phyloP scores from a whole-genome alignment of 805 yeast genomes.

The Yarrowia porcina region DNA sequence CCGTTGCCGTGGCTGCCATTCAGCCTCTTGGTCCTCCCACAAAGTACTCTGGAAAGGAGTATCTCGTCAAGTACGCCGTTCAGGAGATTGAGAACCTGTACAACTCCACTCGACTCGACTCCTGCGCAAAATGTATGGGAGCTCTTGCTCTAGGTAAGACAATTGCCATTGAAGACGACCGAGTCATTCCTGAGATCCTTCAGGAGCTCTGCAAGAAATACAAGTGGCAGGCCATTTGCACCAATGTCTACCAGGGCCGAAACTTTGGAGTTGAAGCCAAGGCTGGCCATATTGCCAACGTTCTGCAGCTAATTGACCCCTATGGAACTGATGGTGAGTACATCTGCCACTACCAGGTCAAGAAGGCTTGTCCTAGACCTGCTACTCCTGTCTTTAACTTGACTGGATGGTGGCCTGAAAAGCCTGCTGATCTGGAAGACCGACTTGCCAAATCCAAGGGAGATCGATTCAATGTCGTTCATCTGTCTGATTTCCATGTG shows the following conservation, averaged over 20 bases:
- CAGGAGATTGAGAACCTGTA: slow-evolving; percentile 22
- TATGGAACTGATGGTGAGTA: slow-evolving; percentile 54
- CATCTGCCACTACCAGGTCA: slow-evolving; percentile 54
- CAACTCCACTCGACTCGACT: slow-evolving; percentile 21
- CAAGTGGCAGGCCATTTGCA: slow-evolving; percentile 16
- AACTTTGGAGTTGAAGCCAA: slow-evolving; percentile 14
- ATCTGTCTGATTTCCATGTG: slow-evolving; percentile 63
- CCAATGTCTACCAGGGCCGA: slow-evolving; percentile 17
- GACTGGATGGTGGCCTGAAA: slow-evolving; percentile 46
- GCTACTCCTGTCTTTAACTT: slow-evolving; percentile 49
- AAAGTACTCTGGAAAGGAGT: background rate
- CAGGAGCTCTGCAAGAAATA: slow-evolving; percentile 9
- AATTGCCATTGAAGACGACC: slow-evolving; percentile 4
- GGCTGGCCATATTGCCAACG: slow-evolving; percentile 45
- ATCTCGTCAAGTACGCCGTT: slow-evolving; percentile 17
- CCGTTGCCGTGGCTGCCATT: slow-evolving; percentile 4
- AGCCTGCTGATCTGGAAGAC: slow-evolving; percentile 37
- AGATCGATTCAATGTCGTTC: slow-evolving; percentile 57
- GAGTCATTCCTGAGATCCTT: slow-evolving; percentile 19
- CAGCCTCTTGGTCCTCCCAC: slow-evolving; percentile 17
- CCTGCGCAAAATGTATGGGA: slow-evolving; percentile 16
- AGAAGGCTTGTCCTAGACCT: slow-evolving; percentile 53
- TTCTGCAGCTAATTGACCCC: slow-evolving; percentile 52
- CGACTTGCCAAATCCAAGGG: slow-evolving; percentile 29
- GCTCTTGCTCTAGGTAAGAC: slow-evolving; percentile 15